Evolutionary conservation across 116 monocot species (phyloP).

Genomic region (Trichopus zeylanicus): DNA sequence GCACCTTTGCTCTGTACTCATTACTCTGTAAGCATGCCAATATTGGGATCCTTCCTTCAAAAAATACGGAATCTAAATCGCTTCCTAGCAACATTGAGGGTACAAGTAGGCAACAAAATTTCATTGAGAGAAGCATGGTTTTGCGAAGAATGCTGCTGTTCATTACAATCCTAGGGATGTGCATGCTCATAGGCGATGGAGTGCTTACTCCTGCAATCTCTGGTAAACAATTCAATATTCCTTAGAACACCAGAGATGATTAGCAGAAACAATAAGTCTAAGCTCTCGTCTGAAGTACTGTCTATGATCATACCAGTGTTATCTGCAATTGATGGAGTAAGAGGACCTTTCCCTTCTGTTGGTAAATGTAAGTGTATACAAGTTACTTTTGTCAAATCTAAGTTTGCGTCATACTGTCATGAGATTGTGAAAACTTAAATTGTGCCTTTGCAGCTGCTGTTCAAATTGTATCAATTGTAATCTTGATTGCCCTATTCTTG

Average conservation of each 20-base stretch:
- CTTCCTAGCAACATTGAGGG: background rate
- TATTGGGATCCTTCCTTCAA: background rate
- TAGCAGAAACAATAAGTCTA: too few species aligned
- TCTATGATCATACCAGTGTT: too few species aligned
- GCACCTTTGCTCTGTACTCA: background rate
- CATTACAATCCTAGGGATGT: constrained; percentile 11
- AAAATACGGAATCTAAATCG: background rate
- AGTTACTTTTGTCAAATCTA: background rate
- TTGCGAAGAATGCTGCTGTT: background rate
- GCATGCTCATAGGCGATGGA: too few species aligned
- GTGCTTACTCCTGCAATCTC: too few species aligned
- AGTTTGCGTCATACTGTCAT: background rate
- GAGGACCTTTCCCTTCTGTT: constrained; percentile 2
- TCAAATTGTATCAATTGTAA: constrained; percentile 36
- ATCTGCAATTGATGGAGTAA: constrained; percentile 13
- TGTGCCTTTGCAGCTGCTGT: constrained; percentile 33
- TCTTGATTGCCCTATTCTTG: constrained; percentile 50
- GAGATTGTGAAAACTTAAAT: background rate
- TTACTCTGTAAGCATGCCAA: background rate
- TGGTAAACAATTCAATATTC: too few species aligned
- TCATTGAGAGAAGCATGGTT: background rate
- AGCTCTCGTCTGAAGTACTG: constrained; percentile 21
- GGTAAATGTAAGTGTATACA: background rate
- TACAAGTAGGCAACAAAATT: background rate
- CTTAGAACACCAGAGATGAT: too few species aligned